Evolutionary conservation across 257 asterid species (phyloP).

Genomic region (Primulina tabacum): DNA sequence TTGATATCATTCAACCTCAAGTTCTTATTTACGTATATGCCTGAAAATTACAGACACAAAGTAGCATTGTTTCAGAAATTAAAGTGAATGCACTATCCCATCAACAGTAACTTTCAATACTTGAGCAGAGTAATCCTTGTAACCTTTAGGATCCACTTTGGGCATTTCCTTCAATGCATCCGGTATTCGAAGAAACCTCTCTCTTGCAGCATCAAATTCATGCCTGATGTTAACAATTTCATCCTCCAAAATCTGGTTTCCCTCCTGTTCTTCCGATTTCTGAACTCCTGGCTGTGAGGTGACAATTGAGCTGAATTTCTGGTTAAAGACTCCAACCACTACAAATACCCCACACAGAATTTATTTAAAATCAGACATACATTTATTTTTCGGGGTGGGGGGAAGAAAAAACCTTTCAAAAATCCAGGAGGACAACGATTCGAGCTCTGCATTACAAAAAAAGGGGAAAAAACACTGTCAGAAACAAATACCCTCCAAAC

Average conservation of each 20-base stretch:
- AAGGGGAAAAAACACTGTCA: slow-evolving; percentile 19
- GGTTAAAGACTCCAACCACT: slow-evolving; percentile 34
- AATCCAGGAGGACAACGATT: slow-evolving; percentile 32
- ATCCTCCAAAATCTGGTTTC: slow-evolving; percentile 36
- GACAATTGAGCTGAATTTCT: slow-evolving; percentile 38
- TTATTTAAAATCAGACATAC: slow-evolving; percentile 18
- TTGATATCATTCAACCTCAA: slow-evolving; percentile 81
- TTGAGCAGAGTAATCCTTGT: slow-evolving; percentile 2
- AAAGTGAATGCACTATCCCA: slow-evolving; percentile 2
- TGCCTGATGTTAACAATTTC: slow-evolving; percentile 57
- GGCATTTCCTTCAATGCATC: slow-evolving; percentile 70
- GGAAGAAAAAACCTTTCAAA: slow-evolving; percentile 37
- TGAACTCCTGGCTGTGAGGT: slow-evolving; percentile 36
- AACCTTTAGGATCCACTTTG: slow-evolving; percentile 84
- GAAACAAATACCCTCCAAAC: slow-evolving; percentile 7
- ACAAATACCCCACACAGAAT: slow-evolving; percentile 22
- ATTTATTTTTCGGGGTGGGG: background rate
- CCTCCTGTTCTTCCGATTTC: slow-evolving; percentile 44
- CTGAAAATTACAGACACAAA: slow-evolving; percentile 41
- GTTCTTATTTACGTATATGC: slow-evolving; percentile 83
- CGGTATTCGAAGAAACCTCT: slow-evolving; percentile 64
- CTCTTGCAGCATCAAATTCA: slow-evolving; percentile 62
- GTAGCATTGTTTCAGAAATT: slow-evolving; percentile 23
- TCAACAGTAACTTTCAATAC: slow-evolving; percentile 6
- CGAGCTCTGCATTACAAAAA: slow-evolving; percentile 43